These are phyloP conservation scores for Magnolia sinica DNA, from an alignment of 164 flowering plant genomes.

Conservation along the genomic window DNA sequence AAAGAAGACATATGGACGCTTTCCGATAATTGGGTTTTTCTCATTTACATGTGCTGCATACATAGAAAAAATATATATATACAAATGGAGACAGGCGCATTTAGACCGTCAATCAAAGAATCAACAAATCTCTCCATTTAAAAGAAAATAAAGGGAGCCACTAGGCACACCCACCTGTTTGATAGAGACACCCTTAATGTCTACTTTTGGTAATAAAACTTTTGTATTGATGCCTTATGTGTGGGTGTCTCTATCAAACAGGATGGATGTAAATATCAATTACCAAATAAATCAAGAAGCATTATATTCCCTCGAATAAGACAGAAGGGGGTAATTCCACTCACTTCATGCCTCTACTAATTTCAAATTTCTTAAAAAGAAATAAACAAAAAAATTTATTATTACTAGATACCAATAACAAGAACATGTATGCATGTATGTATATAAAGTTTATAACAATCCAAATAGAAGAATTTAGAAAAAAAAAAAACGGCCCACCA, in stretches of 20 bases:
- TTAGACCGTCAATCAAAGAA: neutral
- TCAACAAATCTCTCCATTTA: neutral
- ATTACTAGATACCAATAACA: too few species aligned
- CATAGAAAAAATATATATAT: neutral
- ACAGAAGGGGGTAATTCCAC: neutral
- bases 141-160: neutral
- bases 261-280: neutral
- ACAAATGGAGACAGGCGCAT: neutral
- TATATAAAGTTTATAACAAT: too few species aligned
- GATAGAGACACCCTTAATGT: too few species aligned
- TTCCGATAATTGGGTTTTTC: neutral
- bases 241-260: neutral
- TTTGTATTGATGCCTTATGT: neutral
- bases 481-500: too few species aligned
- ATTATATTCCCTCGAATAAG: neutral
- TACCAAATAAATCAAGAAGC: neutral
- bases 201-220: neutral
- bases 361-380: neutral
- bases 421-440: too few species aligned
- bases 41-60: neutral
- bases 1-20: neutral
- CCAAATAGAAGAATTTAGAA: too few species aligned
- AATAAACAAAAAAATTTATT: too few species aligned
- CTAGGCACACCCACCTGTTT: neutral
- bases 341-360: neutral